Base-by-base conservation (phyloP, 148 eudicot genomes). In the Simmondsia chinensis region DNA sequence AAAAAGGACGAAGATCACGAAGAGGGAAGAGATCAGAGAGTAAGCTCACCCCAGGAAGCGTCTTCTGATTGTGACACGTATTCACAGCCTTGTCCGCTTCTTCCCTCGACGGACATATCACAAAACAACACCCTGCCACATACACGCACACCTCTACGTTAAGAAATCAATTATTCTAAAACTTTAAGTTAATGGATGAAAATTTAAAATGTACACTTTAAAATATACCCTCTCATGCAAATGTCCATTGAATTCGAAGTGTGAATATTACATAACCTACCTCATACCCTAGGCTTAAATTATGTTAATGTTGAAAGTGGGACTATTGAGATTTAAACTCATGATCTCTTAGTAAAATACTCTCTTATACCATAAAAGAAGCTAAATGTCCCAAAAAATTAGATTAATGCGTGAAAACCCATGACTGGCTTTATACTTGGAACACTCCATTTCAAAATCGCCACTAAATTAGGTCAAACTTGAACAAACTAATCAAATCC, bases 51-150 rank as follows among this genome's bases (percentile, higher is more conserved):
- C 94, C 97, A 24, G 95, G 86, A 35, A 91, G 82, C 21, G 95
- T 91, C 72, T 59, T 76, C 83, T 85, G 76, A 48, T 85, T 91
- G 58, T 91, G 99, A 53, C 73, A 91, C 32, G 71, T 86, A 52
- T 56, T 39, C 41, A 85, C 80, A 2, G 82, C 81, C 73, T 82
- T 91, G 66, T 91, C 99, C 12, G 99, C 99, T 57, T 91, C 99
- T 25, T 85, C 70, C 46, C 95, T 65, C 0, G 86, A 74, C 50
- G 99, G 94, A 59, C 99, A 91, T 31, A 79, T 77, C 50, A 91
- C 60, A 49, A 91, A 91, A 61, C 95, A 85, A 60, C 99, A 91
- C 19, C 99, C 99, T 91, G 50, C 49, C 42, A 20, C 27, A 20
- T n/a, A 10, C 17, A 28, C 4, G 11, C 8, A 23, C 1, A 10